Conservation (phyloP, 2,329 filamentous ascomycete genomes). For the Fusarium multiceps region DNA sequence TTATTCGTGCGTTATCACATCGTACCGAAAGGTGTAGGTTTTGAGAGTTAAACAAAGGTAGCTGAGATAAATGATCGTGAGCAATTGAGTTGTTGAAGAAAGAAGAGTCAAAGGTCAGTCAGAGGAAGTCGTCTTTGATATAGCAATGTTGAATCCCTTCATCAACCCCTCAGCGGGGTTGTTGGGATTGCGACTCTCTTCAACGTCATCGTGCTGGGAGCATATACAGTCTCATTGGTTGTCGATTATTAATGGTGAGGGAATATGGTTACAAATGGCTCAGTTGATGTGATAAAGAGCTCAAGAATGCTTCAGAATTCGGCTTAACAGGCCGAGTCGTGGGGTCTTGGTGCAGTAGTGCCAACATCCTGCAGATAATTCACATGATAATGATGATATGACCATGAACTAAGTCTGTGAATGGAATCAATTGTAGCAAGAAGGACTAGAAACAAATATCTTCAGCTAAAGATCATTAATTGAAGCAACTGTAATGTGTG, state of each 20-base stretch:
- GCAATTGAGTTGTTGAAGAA: conserved; percentile 7
- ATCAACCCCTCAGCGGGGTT: conserved; percentile 42
- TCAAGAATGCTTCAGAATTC: conserved; percentile 7
- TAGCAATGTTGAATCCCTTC: conserved; percentile 11
- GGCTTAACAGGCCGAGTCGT: conserved; percentile 8
- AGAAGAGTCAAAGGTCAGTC: not conserved
- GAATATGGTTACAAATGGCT: conserved; percentile 21
- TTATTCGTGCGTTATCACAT: conserved; percentile 42
- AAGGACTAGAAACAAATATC: not conserved
- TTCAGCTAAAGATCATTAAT: not conserved
- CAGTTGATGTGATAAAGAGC: not conserved
- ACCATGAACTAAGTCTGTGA: not conserved
- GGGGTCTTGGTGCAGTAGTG: conserved; percentile 26
- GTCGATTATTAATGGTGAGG: conserved; percentile 19
- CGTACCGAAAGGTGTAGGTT: conserved; percentile 39
- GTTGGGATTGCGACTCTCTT: conserved; percentile 2
- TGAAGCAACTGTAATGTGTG: not conserved
- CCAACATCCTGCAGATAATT: not conserved
- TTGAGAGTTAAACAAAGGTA: not conserved
- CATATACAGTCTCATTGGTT: conserved; percentile 37
- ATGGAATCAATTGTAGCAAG: accelerated
- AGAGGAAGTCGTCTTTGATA: conserved; percentile 27
- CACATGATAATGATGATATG: conserved; percentile 12
- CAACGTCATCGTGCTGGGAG: conserved; percentile 38
- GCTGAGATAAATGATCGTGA: not conserved